Base-by-base conservation (phyloP, 1,139 yeast genomes). In the Saccharomyces hybrid region DNA sequence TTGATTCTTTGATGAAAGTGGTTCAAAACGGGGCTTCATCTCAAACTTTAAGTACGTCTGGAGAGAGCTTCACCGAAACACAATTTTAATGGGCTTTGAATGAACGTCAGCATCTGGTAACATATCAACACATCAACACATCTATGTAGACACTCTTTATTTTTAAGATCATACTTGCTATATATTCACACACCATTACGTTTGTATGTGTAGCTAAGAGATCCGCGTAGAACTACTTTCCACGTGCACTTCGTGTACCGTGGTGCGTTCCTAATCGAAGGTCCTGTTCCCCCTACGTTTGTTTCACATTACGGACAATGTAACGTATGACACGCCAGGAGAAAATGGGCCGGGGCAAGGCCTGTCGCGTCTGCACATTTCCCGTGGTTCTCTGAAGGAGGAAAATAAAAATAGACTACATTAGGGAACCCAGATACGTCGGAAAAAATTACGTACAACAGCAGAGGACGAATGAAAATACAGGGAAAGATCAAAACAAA, bases 1-100 rank as follows among this genome's bases (percentile, higher is more conserved):
- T 75, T 46, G 84, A 80, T 60, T 71, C 76, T 14, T 67, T 80
- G 38, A 70, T 78, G 56, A 70, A 71, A 44, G 68, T 75, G 16
- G 76, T 78, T 8, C 75, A 75, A 55, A 73, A 77, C 51, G 81
- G 82, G 2, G 74, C 78, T 11, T 71, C 77, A 11, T 70, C 76
- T 0, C 68, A 68, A 56, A 77, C 81, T 5, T 55, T 61, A 42
- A 74, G 78, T 49, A 72, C 78, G 7, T 68, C 72, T 2, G 82
- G 83, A 9, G 71, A 72, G 24, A 80, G 72, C 48, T 77, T 78
- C 44, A 79, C 83, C 3, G 83, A 79, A 60, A 65, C 70, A 50
- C 70, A 67, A 51, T 71, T 71, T 50, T 64, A 54, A 53, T 11
- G 26, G 19, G 31, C 2, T 14, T 47, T 11, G 11, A 19, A 38